These are phyloP conservation scores for Ophiosphaerella korrae DNA, from an alignment of 2,329 filamentous ascomycete genomes.

Conservation along the genomic window DNA sequence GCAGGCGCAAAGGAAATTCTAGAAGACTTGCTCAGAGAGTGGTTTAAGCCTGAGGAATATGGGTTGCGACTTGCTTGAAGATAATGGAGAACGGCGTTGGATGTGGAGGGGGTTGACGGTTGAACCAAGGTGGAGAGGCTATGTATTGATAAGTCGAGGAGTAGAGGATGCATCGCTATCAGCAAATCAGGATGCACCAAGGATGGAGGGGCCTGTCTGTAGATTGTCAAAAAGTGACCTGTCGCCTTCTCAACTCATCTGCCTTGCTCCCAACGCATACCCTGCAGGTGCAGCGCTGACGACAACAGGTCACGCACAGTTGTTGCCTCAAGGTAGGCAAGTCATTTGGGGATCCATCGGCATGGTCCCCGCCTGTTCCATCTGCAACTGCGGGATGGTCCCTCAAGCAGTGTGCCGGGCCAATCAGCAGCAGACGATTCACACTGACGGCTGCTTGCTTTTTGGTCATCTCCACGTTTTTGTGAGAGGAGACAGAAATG, in stretches of 20 bases:
- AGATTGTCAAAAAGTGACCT: neutral
- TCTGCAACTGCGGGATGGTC: conserved; percentile 19
- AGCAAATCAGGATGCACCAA: no score
- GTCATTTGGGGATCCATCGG: no score
- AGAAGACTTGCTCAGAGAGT: conserved; percentile 53
- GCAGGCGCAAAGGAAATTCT: conserved; percentile 53
- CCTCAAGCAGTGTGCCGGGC: conserved; percentile 10
- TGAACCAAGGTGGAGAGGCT: no score
- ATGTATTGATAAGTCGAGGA: no score
- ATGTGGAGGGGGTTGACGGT: no score
- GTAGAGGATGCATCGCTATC: no score
- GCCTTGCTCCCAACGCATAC: neutral
- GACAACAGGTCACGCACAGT: conserved; percentile 23
- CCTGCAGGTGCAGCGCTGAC: conserved; percentile 22
- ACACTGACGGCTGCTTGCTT: conserved; percentile 4
- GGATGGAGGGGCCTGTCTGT: no score
- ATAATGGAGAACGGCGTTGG: neutral
- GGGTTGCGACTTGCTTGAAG: conserved; percentile 40
- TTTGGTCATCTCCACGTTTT: conserved; percentile 9
- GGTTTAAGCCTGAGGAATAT: conserved; percentile 53
- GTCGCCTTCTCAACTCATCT: neutral
- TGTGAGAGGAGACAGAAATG: neutral
- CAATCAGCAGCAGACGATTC: no score
- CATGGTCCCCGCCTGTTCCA: conserved; percentile 18
- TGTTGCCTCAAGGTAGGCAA: conserved; percentile 23